phyloP scores from a whole-genome alignment of 2,329 filamentous ascomycete genomes.

The Fusarium staphyleae region DNA sequence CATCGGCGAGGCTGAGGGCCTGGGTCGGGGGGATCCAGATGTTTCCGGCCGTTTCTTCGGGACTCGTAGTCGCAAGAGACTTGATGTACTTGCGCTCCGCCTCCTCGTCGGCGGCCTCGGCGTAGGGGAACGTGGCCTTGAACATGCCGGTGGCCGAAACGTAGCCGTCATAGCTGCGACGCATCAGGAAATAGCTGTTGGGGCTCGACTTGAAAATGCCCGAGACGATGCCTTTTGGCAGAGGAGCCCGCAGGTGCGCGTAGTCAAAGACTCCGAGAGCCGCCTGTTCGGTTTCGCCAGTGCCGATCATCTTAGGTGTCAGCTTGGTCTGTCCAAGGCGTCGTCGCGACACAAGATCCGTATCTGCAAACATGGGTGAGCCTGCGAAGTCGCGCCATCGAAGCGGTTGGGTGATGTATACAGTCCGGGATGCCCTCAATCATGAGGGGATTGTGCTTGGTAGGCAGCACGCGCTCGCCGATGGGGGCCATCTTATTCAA shows the following conservation, averaged over 20 bases:
- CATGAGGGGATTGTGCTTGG: constrained; percentile 71
- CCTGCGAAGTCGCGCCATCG: constrained; percentile 20
- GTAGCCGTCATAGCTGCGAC: constrained; percentile 83
- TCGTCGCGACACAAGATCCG: constrained; percentile 80
- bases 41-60: constrained; percentile 94
- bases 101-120: constrained; percentile 75
- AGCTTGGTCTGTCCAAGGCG: constrained; percentile 93
- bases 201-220: constrained; percentile 92
- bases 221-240: constrained; percentile 89
- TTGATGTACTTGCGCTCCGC: constrained; percentile 85
- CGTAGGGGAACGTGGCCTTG: constrained; percentile 86
- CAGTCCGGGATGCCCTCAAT: constrained; percentile 68
- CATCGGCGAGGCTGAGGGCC: constrained; percentile 83
- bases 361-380: constrained; percentile 58
- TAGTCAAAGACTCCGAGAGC: constrained; percentile 91
- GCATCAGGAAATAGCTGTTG: constrained; percentile 96
- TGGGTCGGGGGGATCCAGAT: constrained; percentile 89
- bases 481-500: constrained; percentile 48
- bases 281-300: constrained; percentile 75
- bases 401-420: constrained; percentile 49
- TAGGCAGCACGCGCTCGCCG: constrained; percentile 59
- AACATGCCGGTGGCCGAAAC: constrained; percentile 91
- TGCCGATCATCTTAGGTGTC: constrained; percentile 78
- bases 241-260: constrained; percentile 88
- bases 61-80: constrained; percentile 78